Evolutionary conservation across 2,329 filamentous ascomycete species (phyloP).

Genomic region (Curvularia sp.): DNA sequence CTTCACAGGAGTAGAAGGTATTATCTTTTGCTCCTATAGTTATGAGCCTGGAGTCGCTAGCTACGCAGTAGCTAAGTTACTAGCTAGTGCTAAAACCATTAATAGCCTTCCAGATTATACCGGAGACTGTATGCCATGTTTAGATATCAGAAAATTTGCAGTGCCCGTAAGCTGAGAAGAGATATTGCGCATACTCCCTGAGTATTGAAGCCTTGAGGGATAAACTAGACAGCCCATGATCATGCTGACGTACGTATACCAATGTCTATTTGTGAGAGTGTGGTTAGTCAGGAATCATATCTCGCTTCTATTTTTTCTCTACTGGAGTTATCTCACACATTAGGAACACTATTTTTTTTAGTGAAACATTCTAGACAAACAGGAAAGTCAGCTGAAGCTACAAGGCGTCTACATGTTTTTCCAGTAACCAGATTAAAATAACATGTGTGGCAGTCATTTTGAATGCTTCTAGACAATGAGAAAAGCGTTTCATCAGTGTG

Average conservation of each 20-base stretch:
- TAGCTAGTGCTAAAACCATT: too few relatives aligned
- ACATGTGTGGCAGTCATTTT: background rate
- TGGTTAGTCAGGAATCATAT: background rate
- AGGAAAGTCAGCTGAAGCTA: background rate
- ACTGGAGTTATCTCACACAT: background rate
- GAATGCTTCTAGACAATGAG: too few relatives aligned
- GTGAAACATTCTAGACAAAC: background rate
- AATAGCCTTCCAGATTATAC: background rate
- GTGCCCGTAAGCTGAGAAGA: background rate
- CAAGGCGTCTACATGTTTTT: background rate
- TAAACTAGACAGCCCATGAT: background rate
- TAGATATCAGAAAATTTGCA: background rate
- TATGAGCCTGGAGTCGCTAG: too few relatives aligned
- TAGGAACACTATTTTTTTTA: background rate
- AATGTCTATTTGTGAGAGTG: background rate
- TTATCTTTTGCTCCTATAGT: too few relatives aligned
- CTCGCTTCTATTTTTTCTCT: background rate
- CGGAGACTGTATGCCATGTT: background rate
- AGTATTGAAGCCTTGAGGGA: background rate
- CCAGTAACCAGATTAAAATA: background rate
- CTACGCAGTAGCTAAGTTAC: too few relatives aligned
- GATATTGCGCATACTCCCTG: background rate
- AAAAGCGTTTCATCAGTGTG: too few relatives aligned
- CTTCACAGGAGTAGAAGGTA: too few relatives aligned
- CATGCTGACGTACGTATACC: background rate